Base-by-base conservation (phyloP, 1,139 yeast species). In the Hyphopichia wangnamkhiaoensis region DNA sequence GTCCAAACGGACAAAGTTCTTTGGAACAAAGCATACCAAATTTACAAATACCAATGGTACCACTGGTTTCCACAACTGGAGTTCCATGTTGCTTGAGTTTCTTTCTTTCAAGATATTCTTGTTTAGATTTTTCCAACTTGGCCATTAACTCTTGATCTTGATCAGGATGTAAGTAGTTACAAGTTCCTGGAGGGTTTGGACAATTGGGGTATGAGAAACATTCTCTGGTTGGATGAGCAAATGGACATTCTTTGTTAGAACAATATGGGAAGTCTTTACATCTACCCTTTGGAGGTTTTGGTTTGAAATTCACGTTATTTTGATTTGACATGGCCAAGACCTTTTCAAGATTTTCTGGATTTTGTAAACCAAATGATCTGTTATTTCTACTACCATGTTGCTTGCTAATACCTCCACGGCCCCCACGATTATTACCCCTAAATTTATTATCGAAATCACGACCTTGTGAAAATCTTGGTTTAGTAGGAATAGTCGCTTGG, bases 181-280 rank as follows among this genome's bases (percentile, higher is more conserved):
- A 89, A 0, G 94, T 85, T 15, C 95, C 95, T 20, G 86, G 84
- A 5, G 84, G 78, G 52, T 84, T 83, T 20, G 86, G 76, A 65
- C 96, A 89, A 53, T 82, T 76, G 39, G 95, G 95, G 59, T 74
- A 87, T n/a, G 78, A 77, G 60, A 75, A 79, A 60, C 96, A 89
- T 10, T 72, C 72, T 50, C 76, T 84, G 2, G 89, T 80, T 19
- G 96, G 96, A 62, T 89, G 96, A 2, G 90, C 79, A 54, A 76
- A 82, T 39, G 73, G 76, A 60, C 96, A 89, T 37, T 79, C 79
- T 56, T 71, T 79, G 40, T 79, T 76, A 38, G 72, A 62, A 65
- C 96, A 89, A 54, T 82, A 78, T 25, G 96, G 96, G 67, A 87
- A 87, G 41, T 82, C 76, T 26, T 74, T 72, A 59, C 96, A 89